These are phyloP conservation scores for Vitis hybrid DNA, from an alignment of 177 flowering plant genomes.

Conservation along the genomic window DNA sequence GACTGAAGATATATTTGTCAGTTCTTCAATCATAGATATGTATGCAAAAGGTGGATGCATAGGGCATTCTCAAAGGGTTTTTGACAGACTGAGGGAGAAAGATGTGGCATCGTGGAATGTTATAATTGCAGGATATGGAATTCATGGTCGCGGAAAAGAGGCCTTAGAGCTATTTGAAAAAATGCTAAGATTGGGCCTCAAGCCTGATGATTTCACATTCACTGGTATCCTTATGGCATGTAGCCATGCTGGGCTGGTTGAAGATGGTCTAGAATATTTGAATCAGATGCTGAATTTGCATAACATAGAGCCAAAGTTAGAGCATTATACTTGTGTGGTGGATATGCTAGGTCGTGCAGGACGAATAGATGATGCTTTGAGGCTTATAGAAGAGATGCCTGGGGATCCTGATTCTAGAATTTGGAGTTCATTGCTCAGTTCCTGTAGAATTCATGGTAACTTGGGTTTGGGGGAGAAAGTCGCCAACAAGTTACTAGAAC, in stretches of 20 bases:
- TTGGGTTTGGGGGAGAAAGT: conserved; percentile 38
- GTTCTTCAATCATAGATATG: conserved; percentile 56
- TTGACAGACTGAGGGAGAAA: conserved; percentile 38
- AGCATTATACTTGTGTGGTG: conserved; percentile 66
- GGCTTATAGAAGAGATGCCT: conserved; percentile 45
- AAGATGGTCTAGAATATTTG: conserved; percentile 46
- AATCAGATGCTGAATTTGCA: conserved; percentile 38
- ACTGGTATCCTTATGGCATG: conserved; percentile 56
- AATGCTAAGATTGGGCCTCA: conserved; percentile 38
- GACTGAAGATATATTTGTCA: conserved; percentile 35
- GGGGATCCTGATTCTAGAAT: conserved; percentile 54
- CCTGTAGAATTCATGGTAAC: conserved; percentile 47
- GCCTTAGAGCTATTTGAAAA: conserved; percentile 46
- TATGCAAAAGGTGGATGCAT: conserved; percentile 66
- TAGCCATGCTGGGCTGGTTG: conserved; percentile 49
- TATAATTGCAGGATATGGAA: conserved; percentile 56
- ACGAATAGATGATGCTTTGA: conserved; percentile 41
- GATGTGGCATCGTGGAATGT: conserved; percentile 53
- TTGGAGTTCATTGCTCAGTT: conserved; percentile 62
- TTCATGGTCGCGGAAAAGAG: conserved; percentile 54
- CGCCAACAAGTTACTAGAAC: conserved; percentile 38
- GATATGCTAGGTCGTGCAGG: conserved; percentile 75
- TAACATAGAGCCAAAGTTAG: conserved; percentile 42
- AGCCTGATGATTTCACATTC: conserved; percentile 53
- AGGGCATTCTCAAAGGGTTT: conserved; percentile 38